A percentile compares a stretch with the other conserved stretches of the same genome.
Evolutionary conservation across 108 stramenopile genomes (phyloP).

Genomic region (Cyclotella choctawhatcheeana): DNA sequence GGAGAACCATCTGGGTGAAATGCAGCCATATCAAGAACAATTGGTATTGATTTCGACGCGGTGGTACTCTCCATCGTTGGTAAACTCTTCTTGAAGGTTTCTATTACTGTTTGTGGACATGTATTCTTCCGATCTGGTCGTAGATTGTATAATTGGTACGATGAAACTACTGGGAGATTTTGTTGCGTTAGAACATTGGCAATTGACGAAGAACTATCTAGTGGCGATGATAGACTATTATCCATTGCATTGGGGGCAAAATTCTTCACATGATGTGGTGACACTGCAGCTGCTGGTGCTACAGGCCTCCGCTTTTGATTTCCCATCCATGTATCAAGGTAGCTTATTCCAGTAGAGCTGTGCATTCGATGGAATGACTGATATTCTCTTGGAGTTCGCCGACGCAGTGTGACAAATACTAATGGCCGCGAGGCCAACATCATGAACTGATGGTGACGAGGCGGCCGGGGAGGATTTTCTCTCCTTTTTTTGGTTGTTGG

Average conservation of each 20-base stretch:
- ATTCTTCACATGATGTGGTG: background rate
- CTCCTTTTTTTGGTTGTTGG: too few species aligned
- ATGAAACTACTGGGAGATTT: background rate
- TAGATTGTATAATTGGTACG: slow-evolving; percentile 20
- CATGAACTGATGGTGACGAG: too few species aligned
- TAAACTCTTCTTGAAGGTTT: background rate
- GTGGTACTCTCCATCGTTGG: background rate
- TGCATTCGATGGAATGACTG: background rate
- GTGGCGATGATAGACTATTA: background rate
- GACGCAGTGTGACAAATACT: too few species aligned
- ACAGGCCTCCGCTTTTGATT: slow-evolving; percentile 4
- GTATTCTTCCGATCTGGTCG: slow-evolving; percentile 2
- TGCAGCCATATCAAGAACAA: slow-evolving; percentile 33
- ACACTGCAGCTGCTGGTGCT: slow-evolving; percentile 2
- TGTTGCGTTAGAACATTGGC: background rate
- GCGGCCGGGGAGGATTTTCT: too few species aligned
- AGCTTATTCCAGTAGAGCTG: slow-evolving; percentile 16
- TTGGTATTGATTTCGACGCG: slow-evolving; percentile 8
- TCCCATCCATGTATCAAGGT: slow-evolving; percentile 27
- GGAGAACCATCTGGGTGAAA: slow-evolving; percentile 39
- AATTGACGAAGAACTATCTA: background rate
- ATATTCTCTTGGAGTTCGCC: too few species aligned
- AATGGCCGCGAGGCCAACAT: too few species aligned
- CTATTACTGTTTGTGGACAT: background rate
- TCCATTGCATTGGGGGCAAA: background rate